Percentiles rank a stretch among this genome's conserved stretches.
Evolutionary conservation across 1,139 yeast species (phyloP).

Genomic region (Candida tunisiensis): DNA sequence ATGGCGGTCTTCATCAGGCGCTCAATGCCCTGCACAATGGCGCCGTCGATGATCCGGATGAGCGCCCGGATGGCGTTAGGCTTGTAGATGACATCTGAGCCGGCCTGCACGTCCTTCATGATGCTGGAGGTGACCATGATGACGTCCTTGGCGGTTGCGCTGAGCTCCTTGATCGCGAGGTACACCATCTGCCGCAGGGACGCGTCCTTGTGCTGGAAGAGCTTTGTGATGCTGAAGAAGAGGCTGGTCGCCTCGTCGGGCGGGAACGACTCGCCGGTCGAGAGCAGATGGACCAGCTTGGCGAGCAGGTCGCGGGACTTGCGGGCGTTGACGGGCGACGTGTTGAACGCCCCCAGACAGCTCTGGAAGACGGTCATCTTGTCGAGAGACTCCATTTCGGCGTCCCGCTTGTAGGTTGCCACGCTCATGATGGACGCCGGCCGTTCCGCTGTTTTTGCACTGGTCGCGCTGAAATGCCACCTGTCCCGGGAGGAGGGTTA

Average conservation of each 20-base stretch:
- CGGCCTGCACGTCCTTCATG: slow-evolving; percentile 87
- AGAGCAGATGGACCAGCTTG: slow-evolving; percentile 45
- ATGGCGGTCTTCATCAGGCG: slow-evolving; percentile 84
- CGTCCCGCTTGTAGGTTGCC: slow-evolving; percentile 67
- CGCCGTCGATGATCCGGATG: slow-evolving; percentile 76
- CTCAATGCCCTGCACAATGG: slow-evolving; percentile 90
- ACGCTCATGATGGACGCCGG: slow-evolving; percentile 40
- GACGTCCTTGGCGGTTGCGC: slow-evolving; percentile 73
- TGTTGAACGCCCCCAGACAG: slow-evolving; percentile 84
- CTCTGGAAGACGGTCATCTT: slow-evolving; percentile 97
- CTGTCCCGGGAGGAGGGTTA: too few species aligned
- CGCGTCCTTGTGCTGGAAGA: slow-evolving; percentile 86
- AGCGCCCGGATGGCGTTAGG: slow-evolving; percentile 93
- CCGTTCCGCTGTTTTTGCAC: too few species aligned
- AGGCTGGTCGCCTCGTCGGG: slow-evolving; percentile 80
- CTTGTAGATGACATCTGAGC: slow-evolving; percentile 69
- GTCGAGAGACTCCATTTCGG: slow-evolving; percentile 68
- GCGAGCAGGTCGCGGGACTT: slow-evolving; percentile 72
- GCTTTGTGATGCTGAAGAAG: slow-evolving; percentile 85
- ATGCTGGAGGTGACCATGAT: slow-evolving; percentile 96
- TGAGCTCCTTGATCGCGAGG: slow-evolving; percentile 81
- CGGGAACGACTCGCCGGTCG: slow-evolving; percentile 79
- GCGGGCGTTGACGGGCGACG: slow-evolving; percentile 77
- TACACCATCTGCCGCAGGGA: slow-evolving; percentile 89
- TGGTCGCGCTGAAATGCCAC: too few species aligned